Conservation (phyloP, 192 early-diverging fungal genomes). For the Thoreauomyces humboldtii region DNA sequence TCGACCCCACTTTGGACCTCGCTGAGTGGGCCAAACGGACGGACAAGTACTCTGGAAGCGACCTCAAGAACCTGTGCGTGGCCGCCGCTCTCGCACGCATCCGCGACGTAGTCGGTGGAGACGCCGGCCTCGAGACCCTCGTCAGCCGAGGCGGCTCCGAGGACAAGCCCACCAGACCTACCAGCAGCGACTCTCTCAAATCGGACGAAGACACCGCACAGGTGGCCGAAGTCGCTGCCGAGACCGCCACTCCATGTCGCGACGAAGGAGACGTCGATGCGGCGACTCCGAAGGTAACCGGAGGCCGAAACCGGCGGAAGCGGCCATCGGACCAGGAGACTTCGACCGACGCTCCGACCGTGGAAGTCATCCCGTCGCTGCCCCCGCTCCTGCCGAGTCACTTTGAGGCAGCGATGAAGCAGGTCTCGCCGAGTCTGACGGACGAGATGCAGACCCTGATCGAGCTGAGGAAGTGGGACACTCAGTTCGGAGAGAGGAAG, state of each 20-base stretch:
- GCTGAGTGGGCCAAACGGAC: constrained; percentile 67
- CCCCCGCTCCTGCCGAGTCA: constrained; percentile 57
- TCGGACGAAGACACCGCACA: too few species aligned
- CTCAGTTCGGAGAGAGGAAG: constrained; percentile 76
- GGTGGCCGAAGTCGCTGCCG: too few species aligned
- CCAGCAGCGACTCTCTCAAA: too few species aligned
- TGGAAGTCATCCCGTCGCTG: background rate
- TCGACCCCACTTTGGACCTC: constrained; percentile 60
- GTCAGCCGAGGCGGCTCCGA: too few species aligned
- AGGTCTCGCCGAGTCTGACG: constrained; percentile 81
- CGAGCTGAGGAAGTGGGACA: constrained; percentile 91
- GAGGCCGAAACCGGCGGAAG: too few species aligned
- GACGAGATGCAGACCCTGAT: constrained; percentile 88
- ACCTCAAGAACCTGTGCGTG: constrained; percentile 93
- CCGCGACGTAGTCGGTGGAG: constrained; percentile 32
- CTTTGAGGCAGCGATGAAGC: constrained; percentile 80
- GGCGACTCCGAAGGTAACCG: too few species aligned
- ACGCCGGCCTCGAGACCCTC: constrained; percentile 2
- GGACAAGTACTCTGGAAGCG: constrained; percentile 85
- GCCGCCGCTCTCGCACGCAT: constrained; percentile 64
- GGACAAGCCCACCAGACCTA: too few species aligned
- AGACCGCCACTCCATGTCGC: too few species aligned
- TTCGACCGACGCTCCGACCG: too few species aligned
- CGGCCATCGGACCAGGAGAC: too few species aligned
- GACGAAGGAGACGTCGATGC: too few species aligned